These are phyloP conservation scores for Pharnaceum exiguum DNA, from an alignment of 148 eudicot species.

Conservation along the genomic window DNA sequence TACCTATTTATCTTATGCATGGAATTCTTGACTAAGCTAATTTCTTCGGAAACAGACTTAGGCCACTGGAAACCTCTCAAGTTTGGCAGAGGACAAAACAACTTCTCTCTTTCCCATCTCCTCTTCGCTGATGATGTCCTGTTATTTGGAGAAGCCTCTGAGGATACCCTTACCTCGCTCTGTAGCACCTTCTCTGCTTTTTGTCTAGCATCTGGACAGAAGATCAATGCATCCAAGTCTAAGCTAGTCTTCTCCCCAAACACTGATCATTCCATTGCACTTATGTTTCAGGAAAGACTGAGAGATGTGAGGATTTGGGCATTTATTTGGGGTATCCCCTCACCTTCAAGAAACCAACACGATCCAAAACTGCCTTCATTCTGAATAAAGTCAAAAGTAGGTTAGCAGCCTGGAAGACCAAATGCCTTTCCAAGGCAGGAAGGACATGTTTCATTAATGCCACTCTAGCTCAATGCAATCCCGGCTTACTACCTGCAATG, in stretches of 20 bases:
- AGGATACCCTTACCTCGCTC: background rate
- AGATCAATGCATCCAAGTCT: background rate
- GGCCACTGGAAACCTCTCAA: background rate
- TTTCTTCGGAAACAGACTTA: background rate
- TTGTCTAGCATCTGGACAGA: background rate
- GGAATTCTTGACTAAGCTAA: background rate
- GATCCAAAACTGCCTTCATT: background rate
- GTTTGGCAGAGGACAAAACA: background rate
- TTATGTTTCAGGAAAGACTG: background rate
- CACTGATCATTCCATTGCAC: background rate
- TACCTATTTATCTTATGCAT: background rate
- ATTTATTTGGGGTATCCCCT: background rate
- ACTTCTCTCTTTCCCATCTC: background rate
- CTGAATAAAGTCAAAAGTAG: background rate
- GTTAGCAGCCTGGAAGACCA: background rate
- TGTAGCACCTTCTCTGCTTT: background rate
- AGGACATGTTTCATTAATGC: background rate
- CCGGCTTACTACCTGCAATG: background rate
- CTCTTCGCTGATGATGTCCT: no score
- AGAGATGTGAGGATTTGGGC: background rate
- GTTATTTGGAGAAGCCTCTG: background rate
- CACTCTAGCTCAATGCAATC: background rate
- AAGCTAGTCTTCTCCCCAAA: background rate
- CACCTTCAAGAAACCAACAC: no score
- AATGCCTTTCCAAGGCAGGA: background rate